Percentiles rank a stretch among this genome's conserved stretches.
phyloP scores from a whole-genome alignment of 768 basidiomycete species.

The Postia placenta region DNA sequence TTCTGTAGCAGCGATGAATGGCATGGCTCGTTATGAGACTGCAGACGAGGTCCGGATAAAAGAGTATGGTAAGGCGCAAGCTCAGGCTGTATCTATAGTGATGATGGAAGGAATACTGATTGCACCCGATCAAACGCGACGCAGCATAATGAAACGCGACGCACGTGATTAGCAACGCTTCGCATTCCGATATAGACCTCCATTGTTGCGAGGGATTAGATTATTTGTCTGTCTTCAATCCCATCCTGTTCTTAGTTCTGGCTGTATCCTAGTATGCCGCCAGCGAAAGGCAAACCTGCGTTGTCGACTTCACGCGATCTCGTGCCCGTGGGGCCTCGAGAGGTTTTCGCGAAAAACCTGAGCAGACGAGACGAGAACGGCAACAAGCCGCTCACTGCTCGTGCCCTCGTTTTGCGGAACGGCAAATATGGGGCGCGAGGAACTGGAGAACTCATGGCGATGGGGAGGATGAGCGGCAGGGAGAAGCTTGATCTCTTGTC shows the following conservation, averaged over 20 bases:
- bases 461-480: constrained; percentile 60
- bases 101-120: background rate
- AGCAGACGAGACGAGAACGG: constrained; percentile 43
- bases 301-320: constrained; percentile 27
- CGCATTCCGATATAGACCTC: too few relatives aligned
- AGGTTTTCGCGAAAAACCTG: constrained; percentile 32
- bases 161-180: too few relatives aligned
- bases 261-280: constrained; percentile 15
- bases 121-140: too few relatives aligned
- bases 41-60: too few relatives aligned
- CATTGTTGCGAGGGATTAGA: too few relatives aligned
- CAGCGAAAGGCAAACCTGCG: constrained; percentile 7
- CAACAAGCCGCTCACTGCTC: constrained; percentile 58
- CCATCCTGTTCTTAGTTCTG: background rate
- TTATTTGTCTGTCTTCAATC: too few relatives aligned
- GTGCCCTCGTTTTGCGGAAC: constrained; percentile 68
- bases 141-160: too few relatives aligned
- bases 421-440: constrained; percentile 70
- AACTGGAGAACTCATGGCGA: constrained; percentile 57
- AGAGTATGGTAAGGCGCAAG: too few relatives aligned
- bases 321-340: constrained; percentile 48
- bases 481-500: constrained; percentile 79
- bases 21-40: too few relatives aligned
- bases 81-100: too few relatives aligned
- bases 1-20: too few relatives aligned